These are phyloP conservation scores for Pezicula carpinea DNA, from an alignment of 2,329 filamentous ascomycete species.

Conservation along the genomic window DNA sequence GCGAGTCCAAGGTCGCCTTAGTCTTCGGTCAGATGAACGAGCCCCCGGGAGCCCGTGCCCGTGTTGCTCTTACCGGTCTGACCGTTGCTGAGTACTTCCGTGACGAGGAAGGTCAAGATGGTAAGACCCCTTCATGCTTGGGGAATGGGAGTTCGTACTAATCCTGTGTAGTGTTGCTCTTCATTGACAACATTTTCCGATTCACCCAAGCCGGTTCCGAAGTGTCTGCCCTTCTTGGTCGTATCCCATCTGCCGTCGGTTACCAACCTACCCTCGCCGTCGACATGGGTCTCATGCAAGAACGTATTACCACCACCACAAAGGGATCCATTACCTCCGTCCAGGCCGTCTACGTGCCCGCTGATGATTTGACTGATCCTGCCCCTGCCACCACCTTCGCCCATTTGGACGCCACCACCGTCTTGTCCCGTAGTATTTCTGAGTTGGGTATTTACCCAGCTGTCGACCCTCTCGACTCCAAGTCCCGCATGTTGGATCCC, in stretches of 20 bases:
- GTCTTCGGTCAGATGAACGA: conserved; percentile 99
- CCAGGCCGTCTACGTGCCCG: conserved; percentile 99
- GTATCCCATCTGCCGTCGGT: conserved; percentile 99
- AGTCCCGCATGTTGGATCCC: conserved; percentile 98
- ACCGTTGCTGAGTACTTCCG: conserved; percentile 82
- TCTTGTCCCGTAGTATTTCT: conserved; percentile 99
- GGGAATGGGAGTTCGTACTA: conserved; percentile 14
- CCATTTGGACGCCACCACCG: conserved; percentile 99
- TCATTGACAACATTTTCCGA: conserved; percentile 99
- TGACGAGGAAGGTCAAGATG: conserved; percentile 76
- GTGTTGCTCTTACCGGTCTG: conserved; percentile 91
- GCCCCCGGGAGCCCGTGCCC: conserved; percentile 97
- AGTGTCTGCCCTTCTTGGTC: conserved; percentile 97
- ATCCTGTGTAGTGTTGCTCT: conserved; percentile 71
- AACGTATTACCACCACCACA: conserved; percentile 99
- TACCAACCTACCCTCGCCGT: conserved; percentile 98
- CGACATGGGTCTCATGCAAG: conserved; percentile 99
- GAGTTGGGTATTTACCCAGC: conserved; percentile 99
- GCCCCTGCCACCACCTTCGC: conserved; percentile 99
- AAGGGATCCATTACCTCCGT: conserved; percentile 99
- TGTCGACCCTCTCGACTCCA: conserved; percentile 98
- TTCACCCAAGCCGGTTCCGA: conserved; percentile 99
- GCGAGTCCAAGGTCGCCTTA: conserved; percentile 98
- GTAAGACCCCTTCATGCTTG: conserved; percentile 40
- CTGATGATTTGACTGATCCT: conserved; percentile 99